These are phyloP conservation scores for Phytophthora fragariae DNA, from an alignment of 352 stramenopile genomes.

Conservation along the genomic window DNA sequence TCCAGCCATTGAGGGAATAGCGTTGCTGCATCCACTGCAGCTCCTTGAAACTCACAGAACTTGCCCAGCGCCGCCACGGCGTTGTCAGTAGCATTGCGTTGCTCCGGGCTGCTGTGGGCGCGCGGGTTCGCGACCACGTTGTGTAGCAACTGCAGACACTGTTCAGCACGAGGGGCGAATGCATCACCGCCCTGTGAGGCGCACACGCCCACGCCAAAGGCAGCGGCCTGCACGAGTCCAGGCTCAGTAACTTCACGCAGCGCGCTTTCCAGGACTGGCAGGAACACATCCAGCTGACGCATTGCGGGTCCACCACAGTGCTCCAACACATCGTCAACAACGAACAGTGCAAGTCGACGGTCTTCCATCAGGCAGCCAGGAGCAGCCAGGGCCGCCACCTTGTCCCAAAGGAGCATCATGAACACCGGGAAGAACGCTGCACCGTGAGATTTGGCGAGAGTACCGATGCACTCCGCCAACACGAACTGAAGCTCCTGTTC, in stretches of 20 bases:
- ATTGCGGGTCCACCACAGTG: slow-evolving; percentile 67
- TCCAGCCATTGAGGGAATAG: slow-evolving; percentile 79
- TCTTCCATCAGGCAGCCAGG: slow-evolving; percentile 80
- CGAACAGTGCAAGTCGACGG: slow-evolving; percentile 85
- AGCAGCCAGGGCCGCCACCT: slow-evolving; percentile 69
- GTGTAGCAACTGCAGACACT: slow-evolving; percentile 64
- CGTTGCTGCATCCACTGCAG: slow-evolving; percentile 49
- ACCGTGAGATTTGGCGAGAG: slow-evolving; percentile 76
- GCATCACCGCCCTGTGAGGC: slow-evolving; percentile 56
- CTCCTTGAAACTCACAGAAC: slow-evolving; percentile 72
- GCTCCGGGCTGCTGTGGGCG: slow-evolving; percentile 49
- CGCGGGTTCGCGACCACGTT: slow-evolving; percentile 64
- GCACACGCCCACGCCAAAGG: slow-evolving; percentile 80
- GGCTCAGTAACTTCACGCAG: slow-evolving; percentile 67
- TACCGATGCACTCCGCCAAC: slow-evolving; percentile 78
- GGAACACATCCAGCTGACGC: slow-evolving; percentile 63
- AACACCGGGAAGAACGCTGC: slow-evolving; percentile 81
- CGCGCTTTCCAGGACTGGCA: slow-evolving; percentile 72
- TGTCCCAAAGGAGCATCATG: slow-evolving; percentile 78
- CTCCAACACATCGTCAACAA: slow-evolving; percentile 89
- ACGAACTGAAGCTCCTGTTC: slow-evolving; percentile 86
- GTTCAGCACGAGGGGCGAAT: slow-evolving; percentile 62
- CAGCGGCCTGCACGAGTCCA: slow-evolving; percentile 69
- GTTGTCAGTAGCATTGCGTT: slow-evolving; percentile 85
- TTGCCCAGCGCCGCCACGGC: slow-evolving; percentile 78